These are phyloP conservation scores for Spiraea crenata DNA, from an alignment of 331 rosid species.

Conservation along the genomic window DNA sequence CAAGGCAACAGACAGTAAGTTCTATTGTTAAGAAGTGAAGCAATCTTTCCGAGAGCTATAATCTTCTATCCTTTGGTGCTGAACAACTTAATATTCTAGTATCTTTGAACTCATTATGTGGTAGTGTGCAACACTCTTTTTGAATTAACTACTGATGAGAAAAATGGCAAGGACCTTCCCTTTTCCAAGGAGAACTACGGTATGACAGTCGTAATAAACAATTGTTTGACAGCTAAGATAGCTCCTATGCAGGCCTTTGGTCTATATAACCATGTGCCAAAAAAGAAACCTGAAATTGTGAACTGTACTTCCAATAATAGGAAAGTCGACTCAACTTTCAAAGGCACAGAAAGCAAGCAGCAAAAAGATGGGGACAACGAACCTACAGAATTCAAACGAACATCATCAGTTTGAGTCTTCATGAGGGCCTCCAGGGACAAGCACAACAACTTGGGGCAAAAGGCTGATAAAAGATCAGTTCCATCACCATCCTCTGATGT, in stretches of 20 bases:
- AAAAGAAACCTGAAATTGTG: not conserved
- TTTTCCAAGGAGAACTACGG: not conserved
- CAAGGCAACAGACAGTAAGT: not conserved
- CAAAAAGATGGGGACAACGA: slow-evolving; percentile 33
- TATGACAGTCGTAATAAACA: not conserved
- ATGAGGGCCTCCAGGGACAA: slow-evolving; percentile 65
- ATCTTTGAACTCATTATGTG: not conserved
- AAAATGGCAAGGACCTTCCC: not conserved
- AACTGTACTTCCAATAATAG: not conserved
- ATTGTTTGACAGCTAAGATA: not conserved
- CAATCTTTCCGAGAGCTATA: not conserved
- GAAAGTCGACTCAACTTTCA: not conserved
- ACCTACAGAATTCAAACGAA: slow-evolving; percentile 89
- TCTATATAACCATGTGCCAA: not conserved
- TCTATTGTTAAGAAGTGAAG: not conserved
- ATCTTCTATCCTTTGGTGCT: too few relatives aligned
- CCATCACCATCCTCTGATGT: slow-evolving; percentile 53
- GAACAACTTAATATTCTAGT: not conserved
- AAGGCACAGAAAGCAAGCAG: not conserved
- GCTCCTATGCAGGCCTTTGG: not conserved
- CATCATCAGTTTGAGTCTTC: slow-evolving; percentile 81
- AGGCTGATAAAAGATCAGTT: slow-evolving; percentile 50
- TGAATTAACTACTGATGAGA: not conserved
- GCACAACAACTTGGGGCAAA: slow-evolving; percentile 65
- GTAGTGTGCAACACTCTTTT: not conserved